phyloP scores from a whole-genome alignment of 768 basidiomycete genomes.

The Tubosaeta brunneosetosa region DNA sequence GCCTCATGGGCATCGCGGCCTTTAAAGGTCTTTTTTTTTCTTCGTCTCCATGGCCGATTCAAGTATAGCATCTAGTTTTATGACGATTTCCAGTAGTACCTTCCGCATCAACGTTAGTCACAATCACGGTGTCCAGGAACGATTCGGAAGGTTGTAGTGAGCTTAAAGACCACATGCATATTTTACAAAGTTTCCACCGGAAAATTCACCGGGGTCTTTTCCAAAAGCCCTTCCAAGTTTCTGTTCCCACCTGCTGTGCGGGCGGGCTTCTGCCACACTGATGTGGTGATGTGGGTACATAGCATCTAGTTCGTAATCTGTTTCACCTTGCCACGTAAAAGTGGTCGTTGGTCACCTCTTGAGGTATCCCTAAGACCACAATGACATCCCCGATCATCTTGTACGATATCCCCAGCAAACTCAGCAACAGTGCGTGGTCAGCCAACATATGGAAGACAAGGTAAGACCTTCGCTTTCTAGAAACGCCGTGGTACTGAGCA shows the following conservation, averaged over 20 bases:
- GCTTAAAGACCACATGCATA: not conserved
- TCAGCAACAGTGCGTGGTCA: conserved; percentile 33
- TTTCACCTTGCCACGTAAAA: conserved; percentile 5
- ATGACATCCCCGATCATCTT: conserved; percentile 34
- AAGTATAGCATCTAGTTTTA: conserved; percentile 4
- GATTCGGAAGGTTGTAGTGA: not conserved
- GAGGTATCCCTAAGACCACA: not conserved
- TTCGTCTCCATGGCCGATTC: not conserved
- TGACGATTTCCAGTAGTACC: conserved; percentile 1
- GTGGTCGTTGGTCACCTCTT: not conserved
- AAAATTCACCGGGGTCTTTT: not conserved
- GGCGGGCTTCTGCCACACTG: not conserved
- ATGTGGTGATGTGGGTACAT: conserved; percentile 1
- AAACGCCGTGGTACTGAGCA: not conserved
- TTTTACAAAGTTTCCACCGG: not conserved
- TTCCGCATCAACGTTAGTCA: conserved; percentile 15
- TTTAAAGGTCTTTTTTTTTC: conserved; percentile 6
- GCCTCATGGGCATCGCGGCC: conserved; percentile 11
- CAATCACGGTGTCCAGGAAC: conserved; percentile 12
- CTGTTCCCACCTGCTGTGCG: not conserved
- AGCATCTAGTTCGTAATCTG: not conserved
- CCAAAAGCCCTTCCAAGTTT: not conserved
- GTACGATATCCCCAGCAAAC: conserved; percentile 42
- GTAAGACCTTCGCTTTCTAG: conserved; percentile 19
- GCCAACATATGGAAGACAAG: conserved; percentile 45